Base-by-base conservation (phyloP, 2,329 filamentous ascomycete genomes). In the Fusarium zealandicum region DNA sequence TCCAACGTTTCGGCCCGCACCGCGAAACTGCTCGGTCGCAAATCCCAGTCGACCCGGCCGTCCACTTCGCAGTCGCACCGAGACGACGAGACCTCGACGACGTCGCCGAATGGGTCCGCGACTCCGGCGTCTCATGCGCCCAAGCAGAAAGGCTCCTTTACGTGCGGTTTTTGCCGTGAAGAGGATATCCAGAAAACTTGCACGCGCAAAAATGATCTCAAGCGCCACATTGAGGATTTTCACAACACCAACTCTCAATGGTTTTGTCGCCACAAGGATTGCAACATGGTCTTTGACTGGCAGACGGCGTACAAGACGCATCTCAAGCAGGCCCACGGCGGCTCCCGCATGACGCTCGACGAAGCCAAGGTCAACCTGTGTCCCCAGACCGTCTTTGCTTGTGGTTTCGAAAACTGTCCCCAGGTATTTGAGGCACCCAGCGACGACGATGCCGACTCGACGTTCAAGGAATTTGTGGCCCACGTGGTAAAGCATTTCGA, bases 401-500 rank as follows among this genome's bases (percentile, higher is more conserved):
- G 78, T 56, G 78, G 78, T 10, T 80, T 80, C 50, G 73, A 75
- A 48, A 73, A 73, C 42, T 80, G 78, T 56, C 57, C 68, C 10
- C 68, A 74, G n/a, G 72, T 81, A 3, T 77, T 78, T 32, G 78
- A 80, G 59, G 73, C 78, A 0, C 58, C 70, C 8, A 70, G 69
- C 20, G 76, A 78, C 36, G 69, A 70, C 14, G 75, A 79, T 14
- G 73, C 73, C 12, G 65, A 69, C 8, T 65, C 72, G 3, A 72
- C 70, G 1, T 76, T 78, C 44, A 76, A 78, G 61, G 74, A 78
- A 37, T 81, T 78, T 57, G 76, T 80, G 27, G 67, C 71, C 37
- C 78, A 81, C 51, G 72, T 81, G 18, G 73, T 78, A 30, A 77
- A 78, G 55, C 78, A 81, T 61, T 79, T 78, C 40, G 76, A 80